Conservation (phyloP, 108 stramenopile species). For the Pseudonitzschia multiseries region DNA sequence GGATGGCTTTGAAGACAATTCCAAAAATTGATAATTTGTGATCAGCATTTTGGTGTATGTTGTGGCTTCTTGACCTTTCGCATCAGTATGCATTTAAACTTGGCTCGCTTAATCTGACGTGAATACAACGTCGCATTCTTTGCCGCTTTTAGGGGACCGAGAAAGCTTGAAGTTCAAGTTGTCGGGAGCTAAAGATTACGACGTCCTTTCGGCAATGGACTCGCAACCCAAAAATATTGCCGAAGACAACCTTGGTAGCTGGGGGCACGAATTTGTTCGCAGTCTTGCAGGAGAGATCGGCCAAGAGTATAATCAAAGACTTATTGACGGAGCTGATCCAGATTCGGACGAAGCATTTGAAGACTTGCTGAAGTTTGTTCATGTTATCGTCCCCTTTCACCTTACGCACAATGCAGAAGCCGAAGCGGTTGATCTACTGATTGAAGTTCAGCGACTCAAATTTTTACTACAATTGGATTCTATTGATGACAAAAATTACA, state of each 20-base stretch:
- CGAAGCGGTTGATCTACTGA: slow-evolving; percentile 97
- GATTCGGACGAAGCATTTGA: slow-evolving; percentile 70
- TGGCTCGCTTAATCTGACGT: background rate
- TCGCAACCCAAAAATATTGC: slow-evolving; percentile 44
- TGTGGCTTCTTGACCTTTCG: background rate
- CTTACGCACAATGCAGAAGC: slow-evolving; percentile 97
- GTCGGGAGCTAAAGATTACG: slow-evolving; percentile 78
- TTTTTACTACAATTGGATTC: slow-evolving; percentile 71
- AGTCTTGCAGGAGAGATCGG: slow-evolving; percentile 96
- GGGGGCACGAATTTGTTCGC: slow-evolving; percentile 99
- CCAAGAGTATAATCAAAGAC: slow-evolving; percentile 90
- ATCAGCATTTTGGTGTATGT: background rate
- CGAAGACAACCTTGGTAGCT: slow-evolving; percentile 88
- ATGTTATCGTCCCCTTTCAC: slow-evolving; percentile 97
- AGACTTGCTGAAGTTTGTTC: slow-evolving; percentile 89
- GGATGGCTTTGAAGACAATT: background rate
- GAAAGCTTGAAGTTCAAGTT: slow-evolving; percentile 94
- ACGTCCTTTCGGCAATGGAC: slow-evolving; percentile 39
- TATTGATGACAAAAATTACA: slow-evolving; percentile 93
- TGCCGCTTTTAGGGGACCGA: slow-evolving; percentile 62
- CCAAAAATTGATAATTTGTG: background rate
- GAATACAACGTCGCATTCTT: background rate
- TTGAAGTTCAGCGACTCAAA: slow-evolving; percentile 93
- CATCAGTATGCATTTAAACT: background rate
- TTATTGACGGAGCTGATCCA: slow-evolving; percentile 69